A percentile compares a stretch with the other conserved stretches of the same genome.
phyloP scores from a whole-genome alignment of 495 filamentous ascomycete species.

The Penicillium angulare region DNA sequence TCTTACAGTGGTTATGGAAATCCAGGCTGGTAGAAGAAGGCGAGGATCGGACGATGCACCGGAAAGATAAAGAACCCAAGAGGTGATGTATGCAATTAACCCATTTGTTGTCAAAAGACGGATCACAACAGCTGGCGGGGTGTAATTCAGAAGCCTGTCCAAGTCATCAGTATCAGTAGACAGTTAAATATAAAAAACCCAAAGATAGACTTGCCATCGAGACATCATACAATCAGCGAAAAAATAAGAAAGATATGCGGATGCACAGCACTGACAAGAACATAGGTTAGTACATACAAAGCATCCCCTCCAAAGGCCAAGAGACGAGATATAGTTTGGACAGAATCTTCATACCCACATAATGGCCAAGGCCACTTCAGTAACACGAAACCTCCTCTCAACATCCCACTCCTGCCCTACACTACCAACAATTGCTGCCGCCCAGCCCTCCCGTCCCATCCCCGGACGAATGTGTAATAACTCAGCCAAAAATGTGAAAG shows the following conservation, averaged over 20 bases:
- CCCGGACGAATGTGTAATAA: conserved; percentile 48
- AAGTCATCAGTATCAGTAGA: neutral
- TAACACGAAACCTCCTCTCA: conserved; percentile 61
- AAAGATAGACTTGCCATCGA: conserved; percentile 60
- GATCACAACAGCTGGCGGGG: conserved; percentile 78
- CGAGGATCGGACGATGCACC: conserved; percentile 73
- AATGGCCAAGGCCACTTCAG: conserved; percentile 75
- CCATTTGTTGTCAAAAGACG: conserved; percentile 77
- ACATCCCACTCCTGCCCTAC: conserved; percentile 51
- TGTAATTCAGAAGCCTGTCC: conserved; percentile 79
- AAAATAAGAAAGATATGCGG: conserved; percentile 83
- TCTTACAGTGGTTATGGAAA: conserved; percentile 72
- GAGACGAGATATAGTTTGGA: conserved; percentile 9
- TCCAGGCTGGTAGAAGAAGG: conserved; percentile 81
- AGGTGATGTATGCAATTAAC: conserved; percentile 77
- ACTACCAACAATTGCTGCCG: conserved; percentile 45
- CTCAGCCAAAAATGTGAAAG: conserved; percentile 58
- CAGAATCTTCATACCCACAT: conserved; percentile 89
- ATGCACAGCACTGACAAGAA: conserved; percentile 65
- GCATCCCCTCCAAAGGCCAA: neutral
- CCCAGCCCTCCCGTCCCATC: conserved; percentile 46
- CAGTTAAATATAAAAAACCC: neutral
- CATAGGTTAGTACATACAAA: conserved; percentile 5
- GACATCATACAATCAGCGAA: conserved; percentile 93
- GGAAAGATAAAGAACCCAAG: conserved; percentile 73